These are phyloP conservation scores for Mortierella sp. DNA, from an alignment of 371 early-diverging fungal genomes.

Conservation along the genomic window DNA sequence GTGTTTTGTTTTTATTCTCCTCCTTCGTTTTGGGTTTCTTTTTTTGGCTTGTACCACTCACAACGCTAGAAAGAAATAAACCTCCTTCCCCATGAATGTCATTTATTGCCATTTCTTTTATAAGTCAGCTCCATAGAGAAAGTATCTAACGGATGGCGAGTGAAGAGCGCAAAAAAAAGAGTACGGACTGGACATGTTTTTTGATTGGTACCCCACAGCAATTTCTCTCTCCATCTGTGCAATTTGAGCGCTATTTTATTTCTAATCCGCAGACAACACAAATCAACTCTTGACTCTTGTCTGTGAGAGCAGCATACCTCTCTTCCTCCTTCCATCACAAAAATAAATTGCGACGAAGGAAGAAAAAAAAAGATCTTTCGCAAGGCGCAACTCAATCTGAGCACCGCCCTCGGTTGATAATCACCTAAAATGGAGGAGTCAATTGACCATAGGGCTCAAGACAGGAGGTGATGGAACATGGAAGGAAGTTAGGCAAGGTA, in stretches of 20 bases:
- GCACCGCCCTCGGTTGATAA: not conserved
- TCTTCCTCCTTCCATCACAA: not conserved
- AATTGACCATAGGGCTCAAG: not conserved
- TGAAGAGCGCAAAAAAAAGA: not conserved
- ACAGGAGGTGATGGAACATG: not conserved
- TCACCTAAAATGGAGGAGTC: not conserved
- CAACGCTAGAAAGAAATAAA: not conserved
- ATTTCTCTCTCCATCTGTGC: not conserved
- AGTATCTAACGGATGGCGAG: not conserved
- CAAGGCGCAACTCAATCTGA: constrained; percentile 5
- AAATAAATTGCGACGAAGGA: not conserved
- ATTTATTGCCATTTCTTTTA: not conserved
- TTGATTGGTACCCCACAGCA: constrained; percentile 10
- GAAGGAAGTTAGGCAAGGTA: not conserved
- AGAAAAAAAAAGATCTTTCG: not conserved
- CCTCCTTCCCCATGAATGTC: not conserved
- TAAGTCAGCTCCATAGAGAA: not conserved
- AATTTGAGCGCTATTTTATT: not conserved
- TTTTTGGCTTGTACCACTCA: constrained; percentile 3
- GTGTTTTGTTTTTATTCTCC: not conserved
- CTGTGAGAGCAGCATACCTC: not conserved
- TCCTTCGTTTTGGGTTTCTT: not conserved
- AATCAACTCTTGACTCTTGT: not conserved
- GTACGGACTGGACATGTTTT: not conserved
- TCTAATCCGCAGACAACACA: not conserved